Evolutionary conservation across 2,329 filamentous ascomycete species (phyloP).

Genomic region (Aspergillus sp.): DNA sequence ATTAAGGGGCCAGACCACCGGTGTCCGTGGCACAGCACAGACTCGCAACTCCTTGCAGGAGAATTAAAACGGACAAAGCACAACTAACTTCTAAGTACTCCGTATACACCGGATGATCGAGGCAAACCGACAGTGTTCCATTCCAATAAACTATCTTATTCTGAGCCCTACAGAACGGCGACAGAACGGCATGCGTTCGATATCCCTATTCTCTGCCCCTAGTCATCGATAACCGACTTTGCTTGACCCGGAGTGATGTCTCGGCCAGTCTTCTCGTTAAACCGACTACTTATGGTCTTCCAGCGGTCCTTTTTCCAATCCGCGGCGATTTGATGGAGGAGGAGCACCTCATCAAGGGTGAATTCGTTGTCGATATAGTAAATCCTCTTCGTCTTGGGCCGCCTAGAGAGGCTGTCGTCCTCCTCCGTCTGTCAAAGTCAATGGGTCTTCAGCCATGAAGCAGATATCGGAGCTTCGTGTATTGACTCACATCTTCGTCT

Average conservation of each 20-base stretch:
- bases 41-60: too few relatives aligned
- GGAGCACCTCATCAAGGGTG: slow-evolving; percentile 25
- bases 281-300: slow-evolving; percentile 47
- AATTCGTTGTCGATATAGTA: slow-evolving; percentile 29
- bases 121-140: not conserved
- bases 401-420: not conserved
- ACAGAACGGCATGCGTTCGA: too few relatives aligned
- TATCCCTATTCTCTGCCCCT: not conserved
- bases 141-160: not conserved
- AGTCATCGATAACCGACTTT: slow-evolving; percentile 18
- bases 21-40: too few relatives aligned
- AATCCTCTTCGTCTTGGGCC: slow-evolving; percentile 11
- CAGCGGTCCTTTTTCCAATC: slow-evolving; percentile 47
- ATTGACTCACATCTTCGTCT: slow-evolving; percentile 15
- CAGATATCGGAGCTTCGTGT: not conserved
- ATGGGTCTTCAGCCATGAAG: not conserved
- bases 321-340: slow-evolving; percentile 46
- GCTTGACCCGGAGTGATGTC: slow-evolving; percentile 43
- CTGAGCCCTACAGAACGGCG: not conserved
- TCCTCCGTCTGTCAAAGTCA: not conserved
- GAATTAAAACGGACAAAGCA: too few relatives aligned
- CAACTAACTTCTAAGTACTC: not conserved
- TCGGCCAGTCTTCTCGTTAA: slow-evolving; percentile 51
- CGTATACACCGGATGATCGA: not conserved
- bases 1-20: not conserved